Base-by-base conservation (phyloP, 2,329 filamentous ascomycete genomes). In the Aspergillus pseudonomiae region DNA sequence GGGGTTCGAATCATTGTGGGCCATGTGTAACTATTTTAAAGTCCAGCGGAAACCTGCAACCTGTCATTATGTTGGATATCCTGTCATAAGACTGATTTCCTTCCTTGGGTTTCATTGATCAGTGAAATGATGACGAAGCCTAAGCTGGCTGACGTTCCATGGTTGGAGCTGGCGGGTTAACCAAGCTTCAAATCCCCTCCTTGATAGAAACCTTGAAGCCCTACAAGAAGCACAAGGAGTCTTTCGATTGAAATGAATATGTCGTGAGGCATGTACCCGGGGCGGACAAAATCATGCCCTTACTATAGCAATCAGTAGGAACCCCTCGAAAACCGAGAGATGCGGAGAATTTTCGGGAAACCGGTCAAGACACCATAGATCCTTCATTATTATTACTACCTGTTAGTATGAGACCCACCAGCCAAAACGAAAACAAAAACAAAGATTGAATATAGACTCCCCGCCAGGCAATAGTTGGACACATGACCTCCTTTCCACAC, bases 11-110 rank as follows among this genome's bases (percentile, higher is more conserved):
- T 55, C 30, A 55, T 39, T 36, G 52, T 55, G 11, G 52, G 52
- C 34, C 52, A 55, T 26, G 52, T 55, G 52, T 55, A 55, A 28
- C 52, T 55, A 55, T 55, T 39, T 55, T 55, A 39, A 55, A 21
- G 21, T 12, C 45, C 24, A 50, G 48, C 26, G 12, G 48, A 52
- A 30, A 52, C 16, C 26, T 16, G 24, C 24, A 28, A 30, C 30
- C 52, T 55, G 52, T 55, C 34, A 55, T 28, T 39, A 6, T 6
- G n/a, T 36, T 9, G 52, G n/a, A 39, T 41, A 39, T 4, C 30
- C 14, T 12, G 30, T 52, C 52, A 55, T 9, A 55, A 36, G 32
- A 36, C 34, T 26, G 34, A 36, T 55, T 41, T 48, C 21, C 32
- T 55, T 39, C 36, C 34, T 34, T 39, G 21, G 32, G 52, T 55